Evolutionary conservation across 345 rosid species (phyloP).

Genomic region (Laguncularia racemosa): DNA sequence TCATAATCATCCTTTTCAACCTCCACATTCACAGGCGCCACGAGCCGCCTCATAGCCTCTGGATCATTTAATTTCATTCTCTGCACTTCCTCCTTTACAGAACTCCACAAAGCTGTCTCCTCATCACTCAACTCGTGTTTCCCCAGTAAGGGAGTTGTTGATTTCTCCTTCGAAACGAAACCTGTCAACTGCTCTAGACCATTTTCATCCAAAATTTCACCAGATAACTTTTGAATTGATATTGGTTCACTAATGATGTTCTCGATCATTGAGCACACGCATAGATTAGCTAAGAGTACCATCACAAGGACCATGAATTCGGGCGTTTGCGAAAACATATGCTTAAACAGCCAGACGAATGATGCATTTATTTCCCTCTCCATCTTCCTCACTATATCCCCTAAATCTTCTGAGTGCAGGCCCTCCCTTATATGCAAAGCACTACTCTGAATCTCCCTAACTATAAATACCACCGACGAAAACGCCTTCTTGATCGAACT

Average conservation of each 20-base stretch:
- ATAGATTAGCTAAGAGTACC: constrained; percentile 61
- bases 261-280: constrained; percentile 46
- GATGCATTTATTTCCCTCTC: constrained; percentile 53
- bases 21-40: constrained; percentile 30
- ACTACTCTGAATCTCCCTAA: constrained; percentile 56
- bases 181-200: neutral
- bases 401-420: constrained; percentile 30
- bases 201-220: neutral
- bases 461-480: constrained; percentile 55
- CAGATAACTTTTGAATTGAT: neutral
- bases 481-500: constrained; percentile 67
- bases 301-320: constrained; percentile 68
- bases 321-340: constrained; percentile 59
- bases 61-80: constrained; percentile 27
- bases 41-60: constrained; percentile 27
- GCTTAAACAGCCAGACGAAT: constrained; percentile 60
- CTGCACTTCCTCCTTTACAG: constrained; percentile 39
- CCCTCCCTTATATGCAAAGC: constrained; percentile 35
- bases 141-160: neutral
- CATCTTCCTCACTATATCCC: constrained; percentile 24
- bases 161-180: neutral
- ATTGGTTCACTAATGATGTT: constrained; percentile 7
- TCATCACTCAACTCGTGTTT: constrained; percentile 13
- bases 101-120: constrained; percentile 46
- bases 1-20: constrained; percentile 38